Base-by-base conservation (phyloP, 2,329 filamentous ascomycete species). In the Monosporascus sp. region DNA sequence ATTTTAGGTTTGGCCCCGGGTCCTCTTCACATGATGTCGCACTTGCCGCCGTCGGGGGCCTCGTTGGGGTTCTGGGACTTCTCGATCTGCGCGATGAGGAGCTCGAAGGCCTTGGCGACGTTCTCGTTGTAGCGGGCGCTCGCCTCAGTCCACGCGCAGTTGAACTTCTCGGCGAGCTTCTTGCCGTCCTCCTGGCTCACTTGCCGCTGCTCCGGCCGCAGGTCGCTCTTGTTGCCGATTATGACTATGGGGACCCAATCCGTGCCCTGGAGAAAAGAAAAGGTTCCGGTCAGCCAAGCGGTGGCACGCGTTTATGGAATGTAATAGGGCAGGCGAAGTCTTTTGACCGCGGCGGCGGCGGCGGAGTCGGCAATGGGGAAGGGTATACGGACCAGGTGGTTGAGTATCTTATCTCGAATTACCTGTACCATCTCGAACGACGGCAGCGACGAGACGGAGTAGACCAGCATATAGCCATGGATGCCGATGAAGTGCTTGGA, bases 401-500 rank as follows among this genome's bases (percentile, higher is more conserved):
- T 96, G 54, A 99, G 77, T 58, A 99, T 97, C 80, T 97, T 99
- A 71, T 97, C 93, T 25, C 92, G 82, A 61, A 99, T 96, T 55
- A 97, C 90, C 66, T 89, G 85, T 49, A 96, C 88, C 93, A 97
- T 99, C 70, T 99, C 94, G 67, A 97, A 97, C 9, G 91, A 96
- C 64, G 94, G 89, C 66, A 90, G 86, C 48, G 90, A 96, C 22
- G 89, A 89, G 49, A 99, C 92, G n/a, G 92, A 96, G 74, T 99
- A 99, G 48, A 97, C 93, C 56, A 99, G 87, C 82, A 99, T 91
- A 73, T 97, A 99, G 53, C 94, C 94, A 76, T 99, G 94, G 62
- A 97, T 97, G 58, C 94, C 94, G 70, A 99, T 97, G 67, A 97
- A 97, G 71, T 97, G 93, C 77, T 97, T 97, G 58, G 90, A 96